These are phyloP conservation scores for Candida nemodendra DNA, from an alignment of 805 yeast genomes.

Conservation along the genomic window DNA sequence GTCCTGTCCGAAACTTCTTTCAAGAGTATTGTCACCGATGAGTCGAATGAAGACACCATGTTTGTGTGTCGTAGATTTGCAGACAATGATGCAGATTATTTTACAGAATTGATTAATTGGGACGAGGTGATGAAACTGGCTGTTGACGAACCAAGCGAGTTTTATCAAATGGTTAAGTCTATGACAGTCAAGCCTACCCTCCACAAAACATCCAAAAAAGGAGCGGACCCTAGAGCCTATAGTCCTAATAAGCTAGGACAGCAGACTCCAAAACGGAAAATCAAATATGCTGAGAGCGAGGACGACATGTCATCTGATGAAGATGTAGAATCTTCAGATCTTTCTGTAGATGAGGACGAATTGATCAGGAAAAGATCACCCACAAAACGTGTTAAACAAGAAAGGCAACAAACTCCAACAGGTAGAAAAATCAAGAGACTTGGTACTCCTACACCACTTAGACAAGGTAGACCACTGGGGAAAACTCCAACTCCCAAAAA, in stretches of 20 bases:
- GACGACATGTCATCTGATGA: constrained; percentile 4
- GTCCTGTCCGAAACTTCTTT: constrained; percentile 42
- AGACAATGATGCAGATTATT: constrained; percentile 34
- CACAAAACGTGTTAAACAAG: background rate
- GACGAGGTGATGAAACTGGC: constrained; percentile 30
- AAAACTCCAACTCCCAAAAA: constrained; percentile 8
- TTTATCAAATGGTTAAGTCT: constrained; percentile 32
- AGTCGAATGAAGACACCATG: constrained; percentile 31
- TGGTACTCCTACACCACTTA: constrained; percentile 4
- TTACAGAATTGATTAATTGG: constrained; percentile 42
- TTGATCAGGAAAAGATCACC: constrained; percentile 3
- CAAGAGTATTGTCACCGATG: constrained; percentile 35
- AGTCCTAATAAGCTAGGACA: constrained; percentile 5
- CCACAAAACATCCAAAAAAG: constrained; percentile 11
- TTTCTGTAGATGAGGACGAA: background rate
- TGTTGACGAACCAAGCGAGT: constrained; percentile 28
- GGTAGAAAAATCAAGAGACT: background rate
- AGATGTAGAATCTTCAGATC: background rate
- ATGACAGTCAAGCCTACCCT: constrained; percentile 30
- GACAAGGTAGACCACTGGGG: constrained; percentile 6
- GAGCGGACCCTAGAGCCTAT: background rate
- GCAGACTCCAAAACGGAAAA: constrained; percentile 15
- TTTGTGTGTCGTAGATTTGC: constrained; percentile 44
- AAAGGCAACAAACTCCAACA: background rate
- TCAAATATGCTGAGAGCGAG: constrained; percentile 11